A percentile compares a stretch with the other conserved stretches of the same genome.
These are phyloP conservation scores for Phytopythium delawarense DNA, from an alignment of 352 stramenopile species.

Conservation along the genomic window DNA sequence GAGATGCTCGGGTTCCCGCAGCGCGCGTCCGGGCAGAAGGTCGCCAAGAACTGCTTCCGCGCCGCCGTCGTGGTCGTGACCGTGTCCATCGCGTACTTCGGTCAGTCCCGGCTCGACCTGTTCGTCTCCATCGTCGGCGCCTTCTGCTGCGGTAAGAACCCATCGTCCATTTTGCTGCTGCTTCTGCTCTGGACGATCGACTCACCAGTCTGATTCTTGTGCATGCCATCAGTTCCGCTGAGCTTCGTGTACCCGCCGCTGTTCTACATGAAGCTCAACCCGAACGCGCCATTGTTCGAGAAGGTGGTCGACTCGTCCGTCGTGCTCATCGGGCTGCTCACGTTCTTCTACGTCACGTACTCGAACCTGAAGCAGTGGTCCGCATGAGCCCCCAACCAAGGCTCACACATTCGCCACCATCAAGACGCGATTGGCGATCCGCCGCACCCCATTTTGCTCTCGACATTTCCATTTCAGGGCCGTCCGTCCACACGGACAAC, in stretches of 20 bases:
- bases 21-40: conserved; percentile 60
- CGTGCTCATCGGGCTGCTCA: conserved; percentile 57
- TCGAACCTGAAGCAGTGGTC: conserved; percentile 70
- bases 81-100: conserved; percentile 70
- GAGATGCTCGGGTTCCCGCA: conserved; percentile 74
- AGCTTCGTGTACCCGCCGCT: conserved; percentile 80
- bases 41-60: conserved; percentile 73
- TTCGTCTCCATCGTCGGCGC: conserved; percentile 82
- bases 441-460: background rate
- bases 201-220: conserved; percentile 8
- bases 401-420: background rate
- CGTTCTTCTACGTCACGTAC: conserved; percentile 82
- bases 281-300: conserved; percentile 35
- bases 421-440: background rate
- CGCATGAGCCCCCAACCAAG: background rate
- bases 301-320: conserved; percentile 60
- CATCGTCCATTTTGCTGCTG: conserved; percentile 3
- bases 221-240: conserved; percentile 45
- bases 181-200: background rate
- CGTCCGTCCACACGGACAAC: background rate
- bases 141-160: conserved; percentile 65
- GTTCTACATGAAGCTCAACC: conserved; percentile 73
- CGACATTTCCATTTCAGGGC: background rate
- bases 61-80: conserved; percentile 61
- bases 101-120: conserved; percentile 64